phyloP scores from a whole-genome alignment of 768 basidiomycete species.

The Hygrophorus pudorinus region DNA sequence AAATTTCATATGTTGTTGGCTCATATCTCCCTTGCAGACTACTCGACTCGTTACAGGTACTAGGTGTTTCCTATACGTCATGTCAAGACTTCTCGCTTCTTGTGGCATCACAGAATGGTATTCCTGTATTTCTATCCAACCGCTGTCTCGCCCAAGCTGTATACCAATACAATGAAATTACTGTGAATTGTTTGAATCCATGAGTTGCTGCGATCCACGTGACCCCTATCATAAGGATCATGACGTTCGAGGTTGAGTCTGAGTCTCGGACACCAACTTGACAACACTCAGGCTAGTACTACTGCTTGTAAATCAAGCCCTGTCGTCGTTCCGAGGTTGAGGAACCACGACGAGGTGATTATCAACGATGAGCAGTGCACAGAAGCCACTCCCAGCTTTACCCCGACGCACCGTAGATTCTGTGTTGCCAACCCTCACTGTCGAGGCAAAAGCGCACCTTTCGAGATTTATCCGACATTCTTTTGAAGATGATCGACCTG shows the following conservation, averaged over 20 bases:
- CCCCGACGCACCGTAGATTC: neutral
- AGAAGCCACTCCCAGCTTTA: constrained; percentile 9
- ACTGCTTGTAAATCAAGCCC: too few species aligned
- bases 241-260: too few species aligned
- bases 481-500: constrained; percentile 24
- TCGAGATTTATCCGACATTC: constrained; percentile 29
- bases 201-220: too few species aligned
- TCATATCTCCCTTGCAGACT: constrained; percentile 36
- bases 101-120: neutral
- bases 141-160: neutral
- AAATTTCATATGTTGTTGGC: neutral
- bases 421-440: constrained; percentile 21
- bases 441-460: constrained; percentile 32
- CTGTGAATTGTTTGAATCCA: too few species aligned
- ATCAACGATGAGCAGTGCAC: constrained; percentile 1
- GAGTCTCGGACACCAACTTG: too few species aligned
- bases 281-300: too few species aligned
- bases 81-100: neutral
- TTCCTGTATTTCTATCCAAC: neutral
- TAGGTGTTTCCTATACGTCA: constrained; percentile 18
- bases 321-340: too few species aligned
- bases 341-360: too few species aligned
- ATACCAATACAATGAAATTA: neutral
- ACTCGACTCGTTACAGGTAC: constrained; percentile 76
- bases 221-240: too few species aligned